Evolutionary conservation across 2,329 filamentous ascomycete species (phyloP).

Genomic region (Pseudocercospora ulei): DNA sequence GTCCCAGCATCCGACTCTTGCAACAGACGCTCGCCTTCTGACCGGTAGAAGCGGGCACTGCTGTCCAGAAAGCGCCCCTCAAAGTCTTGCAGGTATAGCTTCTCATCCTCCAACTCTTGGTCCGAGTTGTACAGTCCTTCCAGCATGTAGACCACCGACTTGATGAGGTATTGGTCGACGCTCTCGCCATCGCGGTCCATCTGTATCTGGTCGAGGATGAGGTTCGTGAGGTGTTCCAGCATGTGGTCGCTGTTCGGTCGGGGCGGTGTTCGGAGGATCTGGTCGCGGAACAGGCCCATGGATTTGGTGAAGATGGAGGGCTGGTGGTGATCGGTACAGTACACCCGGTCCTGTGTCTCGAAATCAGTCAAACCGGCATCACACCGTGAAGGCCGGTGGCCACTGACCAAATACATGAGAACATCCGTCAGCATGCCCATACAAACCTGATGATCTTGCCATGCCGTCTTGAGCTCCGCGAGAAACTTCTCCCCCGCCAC

Average conservation of each 20-base stretch:
- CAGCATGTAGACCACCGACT: constrained; percentile 79
- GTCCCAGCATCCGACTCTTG: constrained; percentile 67
- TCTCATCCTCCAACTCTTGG: constrained; percentile 64
- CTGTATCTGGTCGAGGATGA: constrained; percentile 80
- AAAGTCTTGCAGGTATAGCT: constrained; percentile 74
- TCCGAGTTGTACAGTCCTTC: constrained; percentile 77
- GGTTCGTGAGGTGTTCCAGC: constrained; percentile 64
- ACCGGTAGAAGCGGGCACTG: constrained; percentile 63
- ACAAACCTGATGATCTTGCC: constrained; percentile 80
- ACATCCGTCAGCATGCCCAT: constrained; percentile 98
- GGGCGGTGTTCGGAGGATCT: constrained; percentile 60
- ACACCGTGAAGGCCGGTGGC: background rate
- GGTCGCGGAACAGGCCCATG: constrained; percentile 79
- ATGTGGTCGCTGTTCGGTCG: constrained; percentile 46
- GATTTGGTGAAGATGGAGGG: constrained; percentile 74
- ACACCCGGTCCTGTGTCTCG: constrained; percentile 59
- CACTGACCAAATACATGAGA: constrained; percentile 70
- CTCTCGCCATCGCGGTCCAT: constrained; percentile 87
- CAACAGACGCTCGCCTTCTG: constrained; percentile 65
- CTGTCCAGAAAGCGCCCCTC: constrained; percentile 65
- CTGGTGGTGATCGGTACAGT: constrained; percentile 59
- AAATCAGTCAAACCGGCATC: constrained; percentile 23
- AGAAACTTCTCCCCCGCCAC: constrained; percentile 76
- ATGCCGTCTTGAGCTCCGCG: constrained; percentile 62
- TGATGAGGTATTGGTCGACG: constrained; percentile 72